phyloP scores from a whole-genome alignment of 176 grass and related monocot species.

The sorghum (Sorghum bicolor) region Sorghum_bicolor_NCBIv3 NC_012875.2:55815001-55815500 shows the following conservation, averaged over 20 bases:
- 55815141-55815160: not conserved
- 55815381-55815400: not conserved
- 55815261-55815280: not conserved
- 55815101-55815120: not conserved
- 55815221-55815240: not conserved
- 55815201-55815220: not conserved
- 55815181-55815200: not conserved
- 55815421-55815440: not conserved
- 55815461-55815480: constrained; percentile 26
- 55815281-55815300: not conserved
- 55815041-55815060: not conserved
- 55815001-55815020: not conserved
- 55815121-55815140: constrained; percentile 3
- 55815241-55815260: not conserved
- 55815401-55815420: not conserved
- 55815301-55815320: not conserved
- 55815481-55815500: constrained; percentile 3
- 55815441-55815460: not conserved
- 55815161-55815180: not conserved
- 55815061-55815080: not conserved
- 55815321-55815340: not conserved
- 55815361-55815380: not conserved
- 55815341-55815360: not conserved
- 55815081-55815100: not conserved
- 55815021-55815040: not conserved